A percentile compares a stretch with the other conserved stretches of the same genome.
These are phyloP conservation scores for Alternaria sp. DNA, from an alignment of 2,329 filamentous ascomycete genomes.

Conservation along the genomic window DNA sequence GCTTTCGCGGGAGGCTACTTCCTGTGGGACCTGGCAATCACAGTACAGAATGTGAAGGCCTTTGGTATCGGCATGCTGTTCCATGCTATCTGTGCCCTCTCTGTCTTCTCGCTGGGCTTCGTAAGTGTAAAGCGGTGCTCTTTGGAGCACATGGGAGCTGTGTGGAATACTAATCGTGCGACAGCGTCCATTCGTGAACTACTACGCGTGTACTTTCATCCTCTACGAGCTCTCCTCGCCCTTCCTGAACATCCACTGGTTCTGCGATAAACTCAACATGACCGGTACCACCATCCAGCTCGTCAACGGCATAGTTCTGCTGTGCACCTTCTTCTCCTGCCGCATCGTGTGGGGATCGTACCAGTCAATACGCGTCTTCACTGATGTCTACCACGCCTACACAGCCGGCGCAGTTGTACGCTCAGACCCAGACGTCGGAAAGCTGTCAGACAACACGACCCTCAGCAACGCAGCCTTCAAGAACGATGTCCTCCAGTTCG, in stretches of 20 bases:
- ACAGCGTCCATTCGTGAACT: slow-evolving; percentile 84
- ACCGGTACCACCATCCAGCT: slow-evolving; percentile 78
- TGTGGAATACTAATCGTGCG: background rate
- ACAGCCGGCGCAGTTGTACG: slow-evolving; percentile 29
- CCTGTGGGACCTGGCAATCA: slow-evolving; percentile 80
- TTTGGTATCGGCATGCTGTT: slow-evolving; percentile 81
- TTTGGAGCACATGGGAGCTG: background rate
- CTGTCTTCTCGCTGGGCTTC: slow-evolving; percentile 80
- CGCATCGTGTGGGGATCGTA: slow-evolving; percentile 81
- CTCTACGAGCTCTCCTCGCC: slow-evolving; percentile 87
- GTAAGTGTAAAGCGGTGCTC: slow-evolving; percentile 60
- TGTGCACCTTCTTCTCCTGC: slow-evolving; percentile 77
- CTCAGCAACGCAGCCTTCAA: slow-evolving; percentile 33
- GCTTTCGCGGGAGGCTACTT: slow-evolving; percentile 83
- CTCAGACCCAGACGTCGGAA: slow-evolving; percentile 41
- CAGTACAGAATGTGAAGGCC: slow-evolving; percentile 70
- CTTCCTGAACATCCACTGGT: slow-evolving; percentile 91
- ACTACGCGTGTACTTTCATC: slow-evolving; percentile 81
- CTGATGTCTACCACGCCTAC: slow-evolving; percentile 67
- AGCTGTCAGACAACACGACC: slow-evolving; percentile 33
- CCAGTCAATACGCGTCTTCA: slow-evolving; percentile 70
- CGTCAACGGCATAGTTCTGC: slow-evolving; percentile 77
- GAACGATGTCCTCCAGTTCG: slow-evolving; percentile 60
- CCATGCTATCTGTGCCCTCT: slow-evolving; percentile 76
- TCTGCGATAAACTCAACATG: slow-evolving; percentile 85